Evolutionary conservation across 2,329 filamentous ascomycete species (phyloP).

Genomic region (Chalaropsis thielavioides): DNA sequence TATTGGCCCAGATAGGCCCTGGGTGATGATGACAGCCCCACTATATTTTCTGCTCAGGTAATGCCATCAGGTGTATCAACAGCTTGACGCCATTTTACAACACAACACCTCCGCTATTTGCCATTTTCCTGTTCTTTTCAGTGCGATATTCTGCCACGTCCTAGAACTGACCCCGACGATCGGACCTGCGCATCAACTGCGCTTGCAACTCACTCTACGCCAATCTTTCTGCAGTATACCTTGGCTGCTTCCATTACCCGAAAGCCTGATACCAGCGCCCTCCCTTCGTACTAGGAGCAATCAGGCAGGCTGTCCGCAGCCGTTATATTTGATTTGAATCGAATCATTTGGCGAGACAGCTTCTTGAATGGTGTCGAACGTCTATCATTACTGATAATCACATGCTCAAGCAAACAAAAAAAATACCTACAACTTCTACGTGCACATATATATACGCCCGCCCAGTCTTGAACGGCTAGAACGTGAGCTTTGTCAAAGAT

Average conservation of each 20-base stretch:
- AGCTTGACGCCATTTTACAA: background rate
- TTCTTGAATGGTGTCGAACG: too few relatives aligned
- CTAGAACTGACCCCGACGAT: background rate
- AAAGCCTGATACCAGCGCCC: background rate
- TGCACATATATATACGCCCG: background rate
- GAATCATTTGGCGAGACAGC: too few relatives aligned
- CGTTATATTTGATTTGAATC: too few relatives aligned
- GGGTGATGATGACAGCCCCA: background rate
- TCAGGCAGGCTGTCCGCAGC: too few relatives aligned
- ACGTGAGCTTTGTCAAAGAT: background rate
- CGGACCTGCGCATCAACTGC: background rate
- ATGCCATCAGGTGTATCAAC: conserved; percentile 15
- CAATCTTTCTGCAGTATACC: background rate
- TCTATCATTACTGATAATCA: background rate
- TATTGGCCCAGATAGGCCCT: background rate
- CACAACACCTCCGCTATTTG: background rate
- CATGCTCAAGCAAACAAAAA: background rate
- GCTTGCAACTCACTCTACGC: background rate
- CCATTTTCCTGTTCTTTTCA: background rate
- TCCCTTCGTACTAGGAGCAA: background rate
- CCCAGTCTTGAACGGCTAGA: background rate
- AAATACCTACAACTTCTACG: background rate
- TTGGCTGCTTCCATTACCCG: background rate
- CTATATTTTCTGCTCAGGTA: conserved; percentile 9
- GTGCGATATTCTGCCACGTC: background rate